These are phyloP conservation scores for Gnomoniopsis smithogilvyi DNA, from an alignment of 2,329 filamentous ascomycete species.

Conservation along the genomic window DNA sequence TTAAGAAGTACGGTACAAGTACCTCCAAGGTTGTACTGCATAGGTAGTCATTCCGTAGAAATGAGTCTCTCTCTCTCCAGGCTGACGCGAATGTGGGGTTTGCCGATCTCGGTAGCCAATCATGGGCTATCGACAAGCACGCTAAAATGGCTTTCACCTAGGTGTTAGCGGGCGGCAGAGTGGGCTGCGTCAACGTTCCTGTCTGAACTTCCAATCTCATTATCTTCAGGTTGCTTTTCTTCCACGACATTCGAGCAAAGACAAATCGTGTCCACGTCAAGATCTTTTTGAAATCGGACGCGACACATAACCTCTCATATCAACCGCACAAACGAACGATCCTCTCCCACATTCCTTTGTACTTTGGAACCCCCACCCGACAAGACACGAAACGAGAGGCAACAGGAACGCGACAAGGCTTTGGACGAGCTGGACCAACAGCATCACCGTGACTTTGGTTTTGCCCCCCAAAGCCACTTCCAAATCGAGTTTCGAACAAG, in stretches of 20 bases:
- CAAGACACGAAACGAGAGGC: background rate
- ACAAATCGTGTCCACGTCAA: background rate
- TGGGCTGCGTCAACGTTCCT: background rate
- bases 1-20: too few species aligned
- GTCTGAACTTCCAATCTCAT: background rate
- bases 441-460: background rate
- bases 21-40: too few species aligned
- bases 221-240: background rate
- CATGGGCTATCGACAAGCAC: background rate
- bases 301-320: background rate
- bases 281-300: background rate
- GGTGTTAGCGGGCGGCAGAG: too few species aligned
- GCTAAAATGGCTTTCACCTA: background rate
- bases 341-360: background rate
- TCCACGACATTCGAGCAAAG: background rate
- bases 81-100: background rate
- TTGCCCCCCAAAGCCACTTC: background rate
- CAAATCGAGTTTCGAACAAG: background rate
- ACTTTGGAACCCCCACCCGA: background rate
- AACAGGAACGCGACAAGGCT: background rate
- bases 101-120: background rate
- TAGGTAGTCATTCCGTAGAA: too few species aligned
- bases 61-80: background rate
- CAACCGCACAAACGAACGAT: background rate
- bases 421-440: background rate